Conservation (phyloP, 805 yeast species). For the Schwanniomyces sp. region DNA sequence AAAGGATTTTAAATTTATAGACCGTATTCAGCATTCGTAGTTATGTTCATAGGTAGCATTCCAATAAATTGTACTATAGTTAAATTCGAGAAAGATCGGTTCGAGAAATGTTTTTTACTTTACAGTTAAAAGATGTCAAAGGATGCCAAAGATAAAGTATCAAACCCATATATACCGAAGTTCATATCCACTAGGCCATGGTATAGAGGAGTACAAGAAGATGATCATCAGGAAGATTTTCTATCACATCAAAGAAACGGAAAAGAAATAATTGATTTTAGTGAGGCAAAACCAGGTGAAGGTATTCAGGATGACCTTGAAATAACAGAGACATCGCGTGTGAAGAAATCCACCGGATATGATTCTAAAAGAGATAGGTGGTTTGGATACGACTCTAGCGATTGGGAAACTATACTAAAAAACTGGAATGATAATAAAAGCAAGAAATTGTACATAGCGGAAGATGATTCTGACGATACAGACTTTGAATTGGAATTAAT, state of each 20-base stretch:
- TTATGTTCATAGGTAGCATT: not conserved
- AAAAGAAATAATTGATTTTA: constrained; percentile 40
- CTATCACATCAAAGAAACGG: constrained; percentile 52
- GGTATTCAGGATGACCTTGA: constrained; percentile 55
- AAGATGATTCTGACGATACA: constrained; percentile 28
- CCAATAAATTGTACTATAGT: constrained; percentile 1
- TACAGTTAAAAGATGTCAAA: constrained; percentile 6
- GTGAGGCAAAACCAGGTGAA: constrained; percentile 52
- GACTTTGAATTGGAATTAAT: constrained; percentile 40
- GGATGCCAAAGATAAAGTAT: constrained; percentile 10
- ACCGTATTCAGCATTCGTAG: constrained; percentile 3
- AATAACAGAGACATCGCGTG: constrained; percentile 16
- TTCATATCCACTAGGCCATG: constrained; percentile 40
- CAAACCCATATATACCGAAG: constrained; percentile 38
- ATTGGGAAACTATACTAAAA: constrained; percentile 53
- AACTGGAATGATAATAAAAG: constrained; percentile 44
- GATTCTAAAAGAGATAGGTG: constrained; percentile 78
- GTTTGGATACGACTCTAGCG: constrained; percentile 72
- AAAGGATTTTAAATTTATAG: constrained; percentile 22
- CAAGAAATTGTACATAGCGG: constrained; percentile 5
- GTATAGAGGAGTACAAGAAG: constrained; percentile 42
- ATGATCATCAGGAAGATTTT: constrained; percentile 36
- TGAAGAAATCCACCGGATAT: constrained; percentile 41
- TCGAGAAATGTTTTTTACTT: not conserved
- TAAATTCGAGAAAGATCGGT: not conserved